phyloP scores from a whole-genome alignment of 108 stramenopile species.

The Skeletonema costatum region DNA sequence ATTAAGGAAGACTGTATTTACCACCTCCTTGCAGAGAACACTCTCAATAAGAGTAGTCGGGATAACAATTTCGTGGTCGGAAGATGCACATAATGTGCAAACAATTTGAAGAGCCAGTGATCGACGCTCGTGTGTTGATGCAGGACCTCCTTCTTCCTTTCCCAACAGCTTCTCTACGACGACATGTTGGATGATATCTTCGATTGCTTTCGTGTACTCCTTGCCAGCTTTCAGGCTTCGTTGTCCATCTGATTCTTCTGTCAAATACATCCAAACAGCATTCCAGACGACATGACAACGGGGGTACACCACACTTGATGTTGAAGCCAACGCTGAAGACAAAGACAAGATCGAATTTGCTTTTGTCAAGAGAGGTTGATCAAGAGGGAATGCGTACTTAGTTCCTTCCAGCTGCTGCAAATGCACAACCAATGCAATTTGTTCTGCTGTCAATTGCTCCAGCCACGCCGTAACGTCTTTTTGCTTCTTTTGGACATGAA shows the following conservation, averaged over 20 bases:
- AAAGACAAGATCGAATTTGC: constrained; percentile 45
- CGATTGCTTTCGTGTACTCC: constrained; percentile 35
- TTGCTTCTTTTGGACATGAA: constrained; percentile 19
- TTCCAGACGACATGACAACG: constrained; percentile 89
- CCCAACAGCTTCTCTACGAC: constrained; percentile 47
- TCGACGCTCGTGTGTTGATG: constrained; percentile 67
- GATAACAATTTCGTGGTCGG: constrained; percentile 39
- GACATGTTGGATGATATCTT: constrained; percentile 56
- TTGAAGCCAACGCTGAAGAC: constrained; percentile 56
- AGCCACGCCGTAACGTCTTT: constrained; percentile 28
- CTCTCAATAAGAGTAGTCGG: constrained; percentile 52
- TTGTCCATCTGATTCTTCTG: constrained; percentile 33
- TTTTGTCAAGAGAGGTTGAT: constrained; percentile 55
- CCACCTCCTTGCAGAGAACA: constrained; percentile 49
- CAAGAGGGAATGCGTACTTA: constrained; percentile 43
- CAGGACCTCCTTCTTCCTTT: constrained; percentile 32
- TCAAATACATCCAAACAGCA: constrained; percentile 66
- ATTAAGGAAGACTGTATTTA: constrained; percentile 65
- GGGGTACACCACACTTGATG: constrained; percentile 67
- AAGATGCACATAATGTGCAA: constrained; percentile 59
- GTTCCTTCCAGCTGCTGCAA: constrained; percentile 49
- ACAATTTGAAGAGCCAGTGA: constrained; percentile 66
- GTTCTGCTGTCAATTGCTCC: constrained; percentile 56
- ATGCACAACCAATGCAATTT: constrained; percentile 62
- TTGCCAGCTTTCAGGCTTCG: constrained; percentile 27